Evolutionary conservation across 2,329 filamentous ascomycete species (phyloP).

Genomic region (Trichoderma guizhouense): DNA sequence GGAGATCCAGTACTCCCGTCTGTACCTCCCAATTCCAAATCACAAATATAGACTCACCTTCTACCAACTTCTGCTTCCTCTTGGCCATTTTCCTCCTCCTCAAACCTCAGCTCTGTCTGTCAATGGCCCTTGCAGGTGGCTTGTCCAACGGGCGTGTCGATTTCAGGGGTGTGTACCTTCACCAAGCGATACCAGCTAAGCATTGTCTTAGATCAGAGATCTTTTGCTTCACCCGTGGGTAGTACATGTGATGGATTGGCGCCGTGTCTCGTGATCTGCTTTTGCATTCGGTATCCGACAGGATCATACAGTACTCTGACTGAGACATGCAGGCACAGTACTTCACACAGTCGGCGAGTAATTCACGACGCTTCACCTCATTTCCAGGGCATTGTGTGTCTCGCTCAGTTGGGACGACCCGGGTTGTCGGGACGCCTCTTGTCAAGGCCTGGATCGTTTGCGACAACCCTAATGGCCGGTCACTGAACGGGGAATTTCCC

Average conservation of each 20-base stretch:
- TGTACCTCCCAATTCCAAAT: not conserved
- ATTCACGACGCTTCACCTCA: not conserved
- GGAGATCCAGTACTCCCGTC: not conserved
- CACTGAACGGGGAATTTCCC: not conserved
- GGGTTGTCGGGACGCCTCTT: conserved; percentile 17
- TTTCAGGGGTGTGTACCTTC: conserved; percentile 3
- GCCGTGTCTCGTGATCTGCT: conserved; percentile 12
- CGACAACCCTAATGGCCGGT: not conserved
- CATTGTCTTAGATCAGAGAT: conserved; percentile 20
- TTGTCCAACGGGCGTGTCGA: conserved; percentile 10
- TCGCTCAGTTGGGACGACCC: conserved; percentile 10
- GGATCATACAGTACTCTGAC: not conserved
- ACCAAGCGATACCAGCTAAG: conserved; percentile 4
- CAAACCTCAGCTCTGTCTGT: not conserved
- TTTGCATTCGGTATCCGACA: not conserved
- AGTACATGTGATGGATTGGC: not conserved
- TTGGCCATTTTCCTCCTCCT: not conserved
- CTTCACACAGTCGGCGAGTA: not conserved
- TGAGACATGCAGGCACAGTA: conserved; percentile 17
- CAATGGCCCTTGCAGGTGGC: conserved; percentile 15
- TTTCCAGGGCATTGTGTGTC: conserved; percentile 2
- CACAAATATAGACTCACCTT: not conserved
- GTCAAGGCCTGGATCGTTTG: not conserved
- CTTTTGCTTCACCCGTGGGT: conserved; percentile 2
- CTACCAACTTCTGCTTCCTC: not conserved